Evolutionary conservation across 257 asterid species (phyloP), one percentile per base, ranked within the genome.

Genomic region (Lycium barbarum): DNA sequence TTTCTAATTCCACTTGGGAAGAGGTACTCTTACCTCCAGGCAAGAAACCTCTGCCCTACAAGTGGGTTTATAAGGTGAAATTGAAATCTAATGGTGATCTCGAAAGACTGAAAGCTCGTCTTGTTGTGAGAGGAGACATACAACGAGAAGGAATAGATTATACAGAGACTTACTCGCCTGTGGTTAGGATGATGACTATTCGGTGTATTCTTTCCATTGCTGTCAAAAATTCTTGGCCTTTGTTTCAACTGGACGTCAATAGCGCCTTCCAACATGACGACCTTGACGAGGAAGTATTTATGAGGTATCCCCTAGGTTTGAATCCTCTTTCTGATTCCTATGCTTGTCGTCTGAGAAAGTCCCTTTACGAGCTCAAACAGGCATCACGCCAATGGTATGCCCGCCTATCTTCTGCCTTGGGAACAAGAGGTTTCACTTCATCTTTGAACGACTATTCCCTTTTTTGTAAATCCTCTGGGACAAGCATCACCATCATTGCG

Each of bases 291-390:
- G 10, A 58, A 7, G 65, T 58, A 4, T 18, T 17, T 7, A 58
- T 18, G 65, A 1, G 2, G 18, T 58, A 17, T 5, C 26, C 11
- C 18, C 33, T 1, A 0, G 11, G 33, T 1, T 14, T 58, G 0
- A 0, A 0, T 0, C 3, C 10, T 15, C 26, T 26, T 5, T 18
- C 11, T 17, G 10, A 17, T 14, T 55, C 61, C 0, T 10, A 58
- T 18, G 65, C 7, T 4, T 58, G 11, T 7, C 26, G 2, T 6
- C 3, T 58, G 1, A 1, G 33, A 1, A 58, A 18, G 4, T 58
- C 65, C 11, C 9, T 49, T 1, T 2, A 49, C 7, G 54, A 9
- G 10, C 54, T 49, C 11, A 49, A 49, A 49, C 10, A 49, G 54
- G 54, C 54, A 2, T 49, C 54, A 1, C 54, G 7, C 54, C 7